Evolutionary conservation across 2,329 filamentous ascomycete genomes (phyloP), one percentile per base, ranked within the genome.

Genomic region (Aspergillus brunneoviolaceus): DNA sequence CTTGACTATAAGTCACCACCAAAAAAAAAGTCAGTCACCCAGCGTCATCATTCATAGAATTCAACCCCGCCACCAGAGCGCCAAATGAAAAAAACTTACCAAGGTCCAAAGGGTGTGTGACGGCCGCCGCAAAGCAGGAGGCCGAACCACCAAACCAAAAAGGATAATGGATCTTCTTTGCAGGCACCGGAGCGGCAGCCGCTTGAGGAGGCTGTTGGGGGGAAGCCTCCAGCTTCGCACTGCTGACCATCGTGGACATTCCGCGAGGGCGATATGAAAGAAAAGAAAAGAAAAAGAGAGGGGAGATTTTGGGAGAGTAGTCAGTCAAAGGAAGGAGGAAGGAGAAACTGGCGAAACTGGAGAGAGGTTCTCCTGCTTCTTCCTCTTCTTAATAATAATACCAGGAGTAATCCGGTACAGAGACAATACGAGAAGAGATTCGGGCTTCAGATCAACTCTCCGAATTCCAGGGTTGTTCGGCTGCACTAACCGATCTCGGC

Each of bases 61-160:
- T 23, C 23, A 23, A 23, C 23, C 1, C 31, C 19, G 19, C n/a
- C 16, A 45, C 50, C 27, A 29, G 23, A 45, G 31, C 29, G 29
- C 39, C 49, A 51, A 10, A 23, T 4, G 3, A 23, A 23, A 4
- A 23, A 23, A 62, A 81, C 89, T 76, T 84, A 96, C 92, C 86
- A 65, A 97, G 83, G 84, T 97, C 93, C 72, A 98, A 82, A 53
- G 94, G 94, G 82, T 98, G 94, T 31, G 94, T 98, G 52, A 96
- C 90, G 68, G 87, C 89, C 49, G 94, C 93, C 42, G 94, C 94
- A 82, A 95, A 89, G 74, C 91, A 96, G 72, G 91, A 95, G 54
- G 94, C 92, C 74, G 91, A 96, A 58, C 95, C 95, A 65, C 95
- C 95, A 76, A 99, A 98, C 95, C 94, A 98, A 78, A 94, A 94